Conservation (phyloP, 2,329 filamentous ascomycete genomes). For the Allantophomopsis cytisporea region DNA sequence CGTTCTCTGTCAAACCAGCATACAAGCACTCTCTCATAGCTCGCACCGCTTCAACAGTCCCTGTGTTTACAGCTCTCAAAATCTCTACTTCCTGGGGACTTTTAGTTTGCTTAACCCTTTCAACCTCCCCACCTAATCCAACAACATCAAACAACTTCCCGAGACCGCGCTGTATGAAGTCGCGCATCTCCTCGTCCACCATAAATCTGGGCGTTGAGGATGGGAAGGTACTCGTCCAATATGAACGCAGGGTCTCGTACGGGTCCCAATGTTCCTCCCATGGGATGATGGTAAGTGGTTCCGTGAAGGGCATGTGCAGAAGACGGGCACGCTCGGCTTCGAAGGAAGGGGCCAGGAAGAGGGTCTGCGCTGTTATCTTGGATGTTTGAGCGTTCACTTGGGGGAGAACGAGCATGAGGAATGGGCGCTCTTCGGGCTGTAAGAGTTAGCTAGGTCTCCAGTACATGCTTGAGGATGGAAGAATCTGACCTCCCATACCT, state of each 20-base stretch:
- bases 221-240: slow-evolving; percentile 10
- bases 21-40: slow-evolving; percentile 42
- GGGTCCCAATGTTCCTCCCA: slow-evolving; percentile 56
- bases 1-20: slow-evolving; percentile 39
- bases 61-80: slow-evolving; percentile 47
- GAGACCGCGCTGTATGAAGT: slow-evolving; percentile 46
- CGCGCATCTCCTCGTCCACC: slow-evolving; percentile 51
- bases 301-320: slow-evolving; percentile 39
- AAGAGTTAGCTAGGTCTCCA: too few relatives aligned
- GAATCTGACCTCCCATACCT: slow-evolving; percentile 35
- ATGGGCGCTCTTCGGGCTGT: slow-evolving; percentile 44
- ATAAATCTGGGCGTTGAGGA: slow-evolving; percentile 29
- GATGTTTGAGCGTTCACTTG: slow-evolving; percentile 21
- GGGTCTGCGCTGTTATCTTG: slow-evolving; percentile 34
- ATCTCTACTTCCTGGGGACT: slow-evolving; percentile 39
- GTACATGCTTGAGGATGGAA: too few relatives aligned
- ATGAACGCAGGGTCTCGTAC: slow-evolving; percentile 36
- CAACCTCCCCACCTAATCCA: slow-evolving; percentile 37
- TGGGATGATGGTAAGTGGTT: slow-evolving; percentile 35
- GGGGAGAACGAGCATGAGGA: slow-evolving; percentile 46
- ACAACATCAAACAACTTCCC: slow-evolving; percentile 36
- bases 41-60: slow-evolving; percentile 45
- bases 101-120: slow-evolving; percentile 45
- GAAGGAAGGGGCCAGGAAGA: slow-evolving; percentile 44
- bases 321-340: slow-evolving; percentile 45